phyloP scores from a whole-genome alignment of 2,329 filamentous ascomycete species.

The Piedraia hortae region DNA sequence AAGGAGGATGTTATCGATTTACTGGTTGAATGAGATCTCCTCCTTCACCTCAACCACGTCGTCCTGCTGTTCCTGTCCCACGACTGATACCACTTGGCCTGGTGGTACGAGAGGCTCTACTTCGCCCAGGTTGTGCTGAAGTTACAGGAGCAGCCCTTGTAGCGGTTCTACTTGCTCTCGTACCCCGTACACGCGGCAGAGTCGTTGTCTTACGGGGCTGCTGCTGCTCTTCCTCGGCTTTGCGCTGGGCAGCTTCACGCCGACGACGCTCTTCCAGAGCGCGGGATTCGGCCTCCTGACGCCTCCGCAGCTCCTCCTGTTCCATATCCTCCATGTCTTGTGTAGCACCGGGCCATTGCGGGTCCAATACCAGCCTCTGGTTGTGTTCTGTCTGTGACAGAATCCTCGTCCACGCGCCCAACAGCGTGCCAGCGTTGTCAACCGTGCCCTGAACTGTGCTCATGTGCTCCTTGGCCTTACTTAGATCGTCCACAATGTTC shows the following conservation, averaged over 20 bases:
- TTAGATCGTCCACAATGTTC: constrained; percentile 41
- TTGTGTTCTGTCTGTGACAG: constrained; percentile 95
- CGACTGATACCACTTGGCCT: constrained; percentile 18
- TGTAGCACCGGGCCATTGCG: constrained; percentile 66
- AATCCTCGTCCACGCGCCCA: constrained; percentile 90
- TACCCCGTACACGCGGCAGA: constrained; percentile 14
- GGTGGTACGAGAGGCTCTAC: constrained; percentile 19
- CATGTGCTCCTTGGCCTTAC: constrained; percentile 53
- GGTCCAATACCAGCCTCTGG: constrained; percentile 68
- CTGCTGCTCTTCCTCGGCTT: constrained; percentile 23
- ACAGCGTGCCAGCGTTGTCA: constrained; percentile 57
- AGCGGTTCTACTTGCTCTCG: constrained; percentile 10
- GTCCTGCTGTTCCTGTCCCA: constrained; percentile 14
- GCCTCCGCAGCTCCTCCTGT: constrained; percentile 43
- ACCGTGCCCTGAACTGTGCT: constrained; percentile 65
- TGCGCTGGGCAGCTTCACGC: constrained; percentile 30
- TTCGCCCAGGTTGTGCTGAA: constrained; percentile 22
- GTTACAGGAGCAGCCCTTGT: constrained; percentile 15
- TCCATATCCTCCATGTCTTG: constrained; percentile 72
- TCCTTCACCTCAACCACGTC: constrained; percentile 1
- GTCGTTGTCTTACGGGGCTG: constrained; percentile 28
- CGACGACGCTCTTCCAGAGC: constrained; percentile 55
- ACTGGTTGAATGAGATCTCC: no score
- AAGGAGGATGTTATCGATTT: constrained; percentile 15
- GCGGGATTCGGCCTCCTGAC: constrained; percentile 50